These are phyloP conservation scores for Pleurotus salmoneostramineus DNA, from an alignment of 768 basidiomycete species.

Conservation along the genomic window DNA sequence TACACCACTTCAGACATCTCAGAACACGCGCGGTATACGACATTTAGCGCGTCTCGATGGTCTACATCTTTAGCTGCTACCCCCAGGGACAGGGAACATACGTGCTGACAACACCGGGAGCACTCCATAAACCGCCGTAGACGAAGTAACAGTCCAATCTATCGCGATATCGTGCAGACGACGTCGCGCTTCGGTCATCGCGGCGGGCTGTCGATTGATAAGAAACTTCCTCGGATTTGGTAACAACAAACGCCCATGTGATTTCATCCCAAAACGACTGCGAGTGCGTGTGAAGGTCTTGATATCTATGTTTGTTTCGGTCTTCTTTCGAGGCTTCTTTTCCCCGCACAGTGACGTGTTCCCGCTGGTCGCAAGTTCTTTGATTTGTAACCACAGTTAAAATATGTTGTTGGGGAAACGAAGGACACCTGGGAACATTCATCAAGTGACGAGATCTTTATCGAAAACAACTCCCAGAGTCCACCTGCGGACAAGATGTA, in stretches of 20 bases:
- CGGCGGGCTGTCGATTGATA: not conserved
- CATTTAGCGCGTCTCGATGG: not conserved
- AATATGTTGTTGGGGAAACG: not conserved
- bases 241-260: not conserved
- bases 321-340: conserved; percentile 2
- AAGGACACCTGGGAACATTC: not conserved
- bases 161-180: not conserved
- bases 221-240: not conserved
- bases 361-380: not conserved
- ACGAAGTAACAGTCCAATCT: not conserved
- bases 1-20: not conserved
- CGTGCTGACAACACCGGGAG: not conserved
- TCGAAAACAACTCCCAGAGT: not conserved
- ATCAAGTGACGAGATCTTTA: not conserved
- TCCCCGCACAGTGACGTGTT: not conserved
- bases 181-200: not conserved
- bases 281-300: not conserved
- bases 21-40: not conserved
- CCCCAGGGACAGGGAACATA: not conserved
- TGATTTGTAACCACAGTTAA: not conserved
- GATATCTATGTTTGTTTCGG: not conserved
- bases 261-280: not conserved
- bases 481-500: not conserved
- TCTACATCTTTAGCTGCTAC: not conserved
- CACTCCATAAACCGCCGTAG: too few relatives aligned